Evolutionary conservation across 345 rosid species (phyloP), one percentile per base, ranked within the genome.

Genomic region (Erucastrum elatum): DNA sequence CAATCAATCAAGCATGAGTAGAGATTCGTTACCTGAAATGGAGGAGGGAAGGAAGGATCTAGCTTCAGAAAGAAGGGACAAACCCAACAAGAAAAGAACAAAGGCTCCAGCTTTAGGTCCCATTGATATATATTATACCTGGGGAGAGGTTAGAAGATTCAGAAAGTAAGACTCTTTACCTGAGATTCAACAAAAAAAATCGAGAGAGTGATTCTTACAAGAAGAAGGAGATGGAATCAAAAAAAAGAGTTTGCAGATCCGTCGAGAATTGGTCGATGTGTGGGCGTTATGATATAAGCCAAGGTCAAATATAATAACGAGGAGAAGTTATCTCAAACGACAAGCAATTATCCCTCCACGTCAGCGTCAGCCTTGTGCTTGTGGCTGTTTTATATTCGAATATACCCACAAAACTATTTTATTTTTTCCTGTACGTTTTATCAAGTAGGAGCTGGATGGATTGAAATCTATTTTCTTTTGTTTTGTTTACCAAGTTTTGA

Each of bases 61-160:
- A 59, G 97, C 94, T 49, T 85, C 89, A 64, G 84, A 84, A 30
- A 69, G 83, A 79, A 86, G 84, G 84, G 70, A 79, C 75, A 83
- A 77, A 75, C 90, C 82, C 86, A 88, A 79, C 80, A 87, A 70
- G 59, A 89, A 72, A 71, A 96, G 77, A 79, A 88, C 77, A 62
- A 90, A 78, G 11, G 88, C 63, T 84, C 82, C 89, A 78, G 86
- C 71, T 85, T 85, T 89, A 56, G 46, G 49, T 44, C 80, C 90
- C 97, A 91, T 78, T 88, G 72, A 66, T 84, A 70, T 84, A 21
- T 21, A 21, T 21, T 21, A 34, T 41, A 35, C 82, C 97, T 96
- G 83, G 8, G 5, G 4, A n/a, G 7, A 66, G 6, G 34, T n/a
- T 49, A 49, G 3, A 25, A 61, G 53, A 41, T 34, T 58, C 73